These are phyloP conservation scores for Penstemon newberryi DNA, from an alignment of 257 asterid species.

Conservation along the genomic window DNA sequence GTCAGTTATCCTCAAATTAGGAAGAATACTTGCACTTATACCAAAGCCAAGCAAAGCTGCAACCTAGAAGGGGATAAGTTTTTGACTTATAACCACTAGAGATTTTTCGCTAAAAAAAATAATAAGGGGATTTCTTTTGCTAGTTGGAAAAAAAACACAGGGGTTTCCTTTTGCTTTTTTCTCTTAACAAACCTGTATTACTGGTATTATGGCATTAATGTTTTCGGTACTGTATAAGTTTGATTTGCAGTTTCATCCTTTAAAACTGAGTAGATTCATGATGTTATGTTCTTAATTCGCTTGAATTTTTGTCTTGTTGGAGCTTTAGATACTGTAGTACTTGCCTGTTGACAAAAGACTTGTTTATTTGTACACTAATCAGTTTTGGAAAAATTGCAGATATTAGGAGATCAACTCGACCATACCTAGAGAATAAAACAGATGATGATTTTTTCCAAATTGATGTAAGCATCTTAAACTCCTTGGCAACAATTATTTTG, in stretches of 20 bases:
- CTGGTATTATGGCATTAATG: too few relatives aligned
- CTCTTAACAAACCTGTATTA: too few relatives aligned
- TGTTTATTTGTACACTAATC: slow-evolving; percentile 23
- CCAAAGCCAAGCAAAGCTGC: too few relatives aligned
- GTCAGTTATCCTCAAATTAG: too few relatives aligned
- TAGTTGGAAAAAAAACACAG: too few relatives aligned
- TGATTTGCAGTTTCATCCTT: not conserved
- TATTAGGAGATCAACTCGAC: slow-evolving; percentile 75
- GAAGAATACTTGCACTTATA: too few relatives aligned
- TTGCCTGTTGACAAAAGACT: not conserved
- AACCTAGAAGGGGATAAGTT: too few relatives aligned
- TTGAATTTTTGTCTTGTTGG: not conserved
- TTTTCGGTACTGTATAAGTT: not conserved
- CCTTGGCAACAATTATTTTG: not conserved
- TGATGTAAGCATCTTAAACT: slow-evolving; percentile 58
- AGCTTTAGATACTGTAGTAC: slow-evolving; percentile 8
- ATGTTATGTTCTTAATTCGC: not conserved
- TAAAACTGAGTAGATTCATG: not conserved
- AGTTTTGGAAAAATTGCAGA: slow-evolving; percentile 44
- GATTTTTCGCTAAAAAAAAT: too few relatives aligned
- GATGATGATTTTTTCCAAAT: slow-evolving; percentile 86
- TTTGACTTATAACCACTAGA: too few relatives aligned
- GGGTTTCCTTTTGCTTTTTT: too few relatives aligned
- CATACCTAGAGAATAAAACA: slow-evolving; percentile 70
- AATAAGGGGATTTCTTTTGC: too few relatives aligned